phyloP scores from a whole-genome alignment of 345 rosid genomes.

The Eucalyptus marginata region DNA sequence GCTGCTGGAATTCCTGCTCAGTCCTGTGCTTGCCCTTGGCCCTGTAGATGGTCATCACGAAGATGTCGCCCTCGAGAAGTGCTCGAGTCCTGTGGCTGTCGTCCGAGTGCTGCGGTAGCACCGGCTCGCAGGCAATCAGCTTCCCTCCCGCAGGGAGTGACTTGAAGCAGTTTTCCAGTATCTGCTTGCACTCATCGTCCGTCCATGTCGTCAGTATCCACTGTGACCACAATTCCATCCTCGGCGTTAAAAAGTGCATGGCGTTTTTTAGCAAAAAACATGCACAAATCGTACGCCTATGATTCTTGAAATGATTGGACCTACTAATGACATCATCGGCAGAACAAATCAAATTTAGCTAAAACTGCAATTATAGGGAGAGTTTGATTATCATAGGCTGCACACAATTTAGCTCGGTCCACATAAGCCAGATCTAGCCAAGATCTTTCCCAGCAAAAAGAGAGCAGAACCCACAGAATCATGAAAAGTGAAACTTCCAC shows the following conservation, averaged over 20 bases:
- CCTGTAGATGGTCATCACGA: constrained; percentile 72
- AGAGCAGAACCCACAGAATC: neutral
- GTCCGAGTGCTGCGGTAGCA: constrained; percentile 56
- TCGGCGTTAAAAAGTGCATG: neutral
- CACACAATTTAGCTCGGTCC: neutral
- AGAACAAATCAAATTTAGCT: neutral
- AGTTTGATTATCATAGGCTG: neutral
- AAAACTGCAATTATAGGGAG: neutral
- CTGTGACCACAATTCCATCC: constrained; percentile 11
- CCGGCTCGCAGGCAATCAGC: constrained; percentile 75
- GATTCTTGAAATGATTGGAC: neutral
- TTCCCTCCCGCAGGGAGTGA: constrained; percentile 71
- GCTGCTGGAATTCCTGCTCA: constrained; percentile 49
- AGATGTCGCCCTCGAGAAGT: constrained; percentile 68
- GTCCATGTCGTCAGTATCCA: constrained; percentile 79
- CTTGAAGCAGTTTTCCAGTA: constrained; percentile 75
- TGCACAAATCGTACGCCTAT: neutral
- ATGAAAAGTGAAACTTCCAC: neutral
- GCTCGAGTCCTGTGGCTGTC: constrained; percentile 73
- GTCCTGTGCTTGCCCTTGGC: constrained; percentile 80
- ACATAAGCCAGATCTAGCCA: neutral
- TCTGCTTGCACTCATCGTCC: constrained; percentile 68
- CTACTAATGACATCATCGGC: neutral
- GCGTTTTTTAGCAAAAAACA: neutral
- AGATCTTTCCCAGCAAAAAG: neutral